A percentile compares a stretch with the other conserved stretches of the same genome.
These are phyloP conservation scores for Pneumocystis oryctolagi DNA, from an alignment of 1,139 yeast genomes.

Conservation along the genomic window DNA sequence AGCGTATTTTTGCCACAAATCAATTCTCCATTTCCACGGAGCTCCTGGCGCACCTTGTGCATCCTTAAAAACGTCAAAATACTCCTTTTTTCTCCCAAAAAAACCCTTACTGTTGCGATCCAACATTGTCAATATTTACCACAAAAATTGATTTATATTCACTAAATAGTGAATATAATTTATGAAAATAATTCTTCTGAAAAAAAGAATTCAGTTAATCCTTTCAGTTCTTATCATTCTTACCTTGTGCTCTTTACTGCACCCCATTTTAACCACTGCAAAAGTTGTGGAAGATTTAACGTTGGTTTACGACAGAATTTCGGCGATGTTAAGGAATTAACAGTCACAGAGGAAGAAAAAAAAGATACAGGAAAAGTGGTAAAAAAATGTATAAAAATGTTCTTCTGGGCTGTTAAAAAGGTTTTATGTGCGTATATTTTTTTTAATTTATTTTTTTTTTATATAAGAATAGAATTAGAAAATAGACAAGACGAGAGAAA, in stretches of 20 bases:
- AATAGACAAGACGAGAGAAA: background rate
- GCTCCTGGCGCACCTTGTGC: conserved; percentile 97
- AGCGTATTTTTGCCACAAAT: conserved; percentile 99
- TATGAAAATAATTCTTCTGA: background rate
- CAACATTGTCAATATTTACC: background rate
- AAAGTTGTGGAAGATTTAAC: background rate
- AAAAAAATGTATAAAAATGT: background rate
- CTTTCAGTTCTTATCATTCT: background rate
- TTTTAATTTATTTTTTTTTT: too few relatives aligned
- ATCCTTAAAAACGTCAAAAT: conserved; percentile 26
- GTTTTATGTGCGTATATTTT: too few relatives aligned
- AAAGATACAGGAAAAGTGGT: background rate
- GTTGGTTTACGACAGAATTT: background rate
- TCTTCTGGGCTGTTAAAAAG: too few relatives aligned
- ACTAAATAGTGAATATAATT: background rate
- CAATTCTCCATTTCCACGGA: conserved; percentile 88
- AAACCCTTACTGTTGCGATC: background rate
- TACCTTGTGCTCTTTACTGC: background rate
- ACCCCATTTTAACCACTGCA: background rate
- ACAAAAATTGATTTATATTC: background rate
- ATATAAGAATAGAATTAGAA: background rate
- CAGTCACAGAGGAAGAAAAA: background rate
- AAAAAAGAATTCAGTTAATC: too few relatives aligned
- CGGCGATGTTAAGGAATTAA: background rate
- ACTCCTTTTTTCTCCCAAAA: background rate